Base-by-base conservation (phyloP, 202 grass and related monocot genomes). In the Bolboschoenoplectus hybrid region DNA sequence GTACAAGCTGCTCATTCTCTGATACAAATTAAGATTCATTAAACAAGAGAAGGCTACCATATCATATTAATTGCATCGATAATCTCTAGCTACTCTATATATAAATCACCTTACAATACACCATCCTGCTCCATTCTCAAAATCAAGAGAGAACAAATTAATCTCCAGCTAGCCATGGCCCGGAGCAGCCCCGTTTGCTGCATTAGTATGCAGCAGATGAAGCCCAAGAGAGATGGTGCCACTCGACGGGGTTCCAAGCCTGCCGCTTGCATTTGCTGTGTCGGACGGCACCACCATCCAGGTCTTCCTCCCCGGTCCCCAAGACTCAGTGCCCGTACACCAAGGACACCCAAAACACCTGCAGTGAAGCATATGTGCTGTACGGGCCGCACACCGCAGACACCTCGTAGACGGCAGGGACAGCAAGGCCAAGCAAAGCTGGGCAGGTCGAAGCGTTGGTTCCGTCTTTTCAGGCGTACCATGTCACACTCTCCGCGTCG, bases 231-330 rank as follows among this genome's bases (percentile, higher is more conserved):
- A 17, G 17, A 50, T 9, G 75, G 63, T 2, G 36, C 64, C 13
- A 6, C 52, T 10, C 81, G 50, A 45, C 74, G 38, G 0, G 19
- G 36, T 2, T 76, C 85, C 60, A 82, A 86, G 79, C 88, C 80
- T 39, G 93, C 89, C 6, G 93, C 91, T 6, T 95, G 93, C 93
- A 95, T 95, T 4, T 95, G 93, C 81, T 95, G 93, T 81, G 85
- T 91, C 2, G 93, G 93, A 1, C 83, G 86, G 2, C 86, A 90
- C 85, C 92, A 94, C 82, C 86, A 88, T 17, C 74, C 41, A 0
- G 57, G 85, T 45, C 58, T 68, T 35, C 64, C 85, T n/a, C 32
- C 57, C 44, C 69, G 60, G 53, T 65, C 84, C 0, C 71, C 71
- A 2, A 80, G 60, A 9, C 73, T 78, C 6, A 86, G 62, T 1